phyloP scores from a whole-genome alignment of 768 basidiomycete species.

The Russula sp. region DNA sequence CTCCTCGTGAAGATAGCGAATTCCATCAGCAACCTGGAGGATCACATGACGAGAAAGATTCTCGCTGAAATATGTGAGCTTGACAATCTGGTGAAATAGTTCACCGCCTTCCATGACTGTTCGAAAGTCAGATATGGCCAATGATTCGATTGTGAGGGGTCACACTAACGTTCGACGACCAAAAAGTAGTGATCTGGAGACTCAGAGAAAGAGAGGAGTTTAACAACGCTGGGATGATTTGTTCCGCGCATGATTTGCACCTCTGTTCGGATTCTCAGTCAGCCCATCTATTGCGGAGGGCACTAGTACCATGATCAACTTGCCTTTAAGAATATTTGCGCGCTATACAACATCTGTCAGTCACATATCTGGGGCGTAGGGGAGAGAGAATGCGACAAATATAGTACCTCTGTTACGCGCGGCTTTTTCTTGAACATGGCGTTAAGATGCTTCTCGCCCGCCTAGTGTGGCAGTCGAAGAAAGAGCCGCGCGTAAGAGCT shows the following conservation, averaged over 20 bases:
- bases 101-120: constrained; percentile 97
- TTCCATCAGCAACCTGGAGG: constrained; percentile 89
- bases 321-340: constrained; percentile 94
- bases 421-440: constrained; percentile 94
- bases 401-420: constrained; percentile 93
- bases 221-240: constrained; percentile 88
- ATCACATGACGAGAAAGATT: constrained; percentile 97
- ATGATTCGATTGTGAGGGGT: neutral
- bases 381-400: constrained; percentile 23
- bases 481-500: constrained; percentile 26
- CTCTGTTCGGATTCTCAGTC: constrained; percentile 45
- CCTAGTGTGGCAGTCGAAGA: constrained; percentile 42
- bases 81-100: constrained; percentile 98
- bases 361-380: constrained; percentile 16
- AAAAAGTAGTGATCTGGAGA: constrained; percentile 92
- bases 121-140: constrained; percentile 1
- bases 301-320: constrained; percentile 11
- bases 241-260: constrained; percentile 98
- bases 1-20: constrained; percentile 94
- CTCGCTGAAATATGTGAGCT: constrained; percentile 97
- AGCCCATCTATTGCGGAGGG: neutral
- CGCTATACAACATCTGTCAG: constrained; percentile 52
- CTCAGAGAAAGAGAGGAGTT: constrained; percentile 88
- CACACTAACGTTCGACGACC: constrained; percentile 73
- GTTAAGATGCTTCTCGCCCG: constrained; percentile 90